A percentile compares a stretch with the other conserved stretches of the same genome.
phyloP scores from a whole-genome alignment of 768 basidiomycete genomes.

The Amanita jacksonii region DNA sequence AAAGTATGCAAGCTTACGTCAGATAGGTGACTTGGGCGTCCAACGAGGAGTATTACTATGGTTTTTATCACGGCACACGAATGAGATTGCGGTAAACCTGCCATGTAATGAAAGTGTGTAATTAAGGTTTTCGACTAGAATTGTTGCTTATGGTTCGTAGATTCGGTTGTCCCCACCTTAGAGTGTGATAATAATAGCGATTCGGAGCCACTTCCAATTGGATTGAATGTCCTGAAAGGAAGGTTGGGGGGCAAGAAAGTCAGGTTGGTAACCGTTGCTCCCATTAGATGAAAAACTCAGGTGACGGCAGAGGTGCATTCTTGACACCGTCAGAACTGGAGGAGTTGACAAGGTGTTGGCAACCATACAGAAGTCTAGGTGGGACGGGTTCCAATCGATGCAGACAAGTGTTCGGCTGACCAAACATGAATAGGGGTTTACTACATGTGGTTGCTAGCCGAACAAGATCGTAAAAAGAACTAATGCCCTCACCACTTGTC shows the following conservation, averaged over 20 bases:
- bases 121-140: too few species aligned
- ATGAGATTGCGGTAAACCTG: too few species aligned
- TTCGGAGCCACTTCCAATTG: slow-evolving; percentile 41
- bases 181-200: slow-evolving; percentile 16
- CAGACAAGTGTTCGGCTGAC: not conserved
- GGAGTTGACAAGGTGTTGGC: slow-evolving; percentile 65
- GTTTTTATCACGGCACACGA: slow-evolving; percentile 43
- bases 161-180: too few species aligned
- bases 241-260: slow-evolving; percentile 59
- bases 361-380: slow-evolving; percentile 78
- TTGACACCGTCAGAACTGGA: slow-evolving; percentile 81
- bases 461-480: too few species aligned
- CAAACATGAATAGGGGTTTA: slow-evolving; percentile 46
- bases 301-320: slow-evolving; percentile 47
- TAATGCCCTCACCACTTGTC: too few species aligned
- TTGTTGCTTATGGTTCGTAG: too few species aligned
- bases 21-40: slow-evolving; percentile 71
- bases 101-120: slow-evolving; percentile 41
- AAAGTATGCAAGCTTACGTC: slow-evolving; percentile 2
- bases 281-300: not conserved
- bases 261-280: slow-evolving; percentile 39
- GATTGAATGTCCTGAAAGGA: slow-evolving; percentile 52
- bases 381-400: slow-evolving; percentile 14
- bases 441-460: slow-evolving; percentile 96
- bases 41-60: slow-evolving; percentile 65